Conservation (phyloP, 2,329 filamentous ascomycete genomes). For the Penicillium aurantiogriseum region DNA sequence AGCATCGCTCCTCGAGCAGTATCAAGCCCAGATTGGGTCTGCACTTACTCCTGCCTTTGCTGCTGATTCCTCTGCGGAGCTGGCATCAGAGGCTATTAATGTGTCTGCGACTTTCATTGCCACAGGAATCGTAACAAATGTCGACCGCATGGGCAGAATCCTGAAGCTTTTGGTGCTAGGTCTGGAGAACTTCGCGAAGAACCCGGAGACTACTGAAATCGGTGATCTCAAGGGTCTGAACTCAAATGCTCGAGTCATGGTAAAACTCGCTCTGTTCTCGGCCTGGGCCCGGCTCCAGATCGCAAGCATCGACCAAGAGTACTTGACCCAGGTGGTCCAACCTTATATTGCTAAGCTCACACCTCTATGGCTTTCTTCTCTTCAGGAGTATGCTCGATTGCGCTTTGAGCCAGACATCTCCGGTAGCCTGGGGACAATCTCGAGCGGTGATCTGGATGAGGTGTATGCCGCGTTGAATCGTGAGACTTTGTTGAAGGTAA, state of each 20-base stretch:
- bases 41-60: conserved; percentile 95
- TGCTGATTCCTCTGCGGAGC: conserved; percentile 88
- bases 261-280: conserved; percentile 94
- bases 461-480: conserved; percentile 94
- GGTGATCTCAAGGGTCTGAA: conserved; percentile 90
- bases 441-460: conserved; percentile 83
- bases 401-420: conserved; percentile 97
- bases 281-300: conserved; percentile 98
- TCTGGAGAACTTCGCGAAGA: conserved; percentile 84
- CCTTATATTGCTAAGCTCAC: conserved; percentile 88
- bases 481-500: conserved; percentile 76
- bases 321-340: conserved; percentile 81
- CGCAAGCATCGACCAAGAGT: conserved; percentile 86
- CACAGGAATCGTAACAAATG: conserved; percentile 93
- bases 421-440: conserved; percentile 77
- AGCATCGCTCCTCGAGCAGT: conserved; percentile 92
- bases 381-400: conserved; percentile 88
- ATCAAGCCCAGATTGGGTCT: conserved; percentile 96
- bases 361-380: conserved; percentile 87
- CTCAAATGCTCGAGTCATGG: conserved; percentile 96
- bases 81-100: conserved; percentile 93
- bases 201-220: conserved; percentile 78
- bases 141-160: conserved; percentile 98
- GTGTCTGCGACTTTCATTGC: conserved; percentile 98
- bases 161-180: conserved; percentile 88